These are phyloP conservation scores for Thelonectria rubi DNA, from an alignment of 2,329 filamentous ascomycete genomes.

Conservation along the genomic window DNA sequence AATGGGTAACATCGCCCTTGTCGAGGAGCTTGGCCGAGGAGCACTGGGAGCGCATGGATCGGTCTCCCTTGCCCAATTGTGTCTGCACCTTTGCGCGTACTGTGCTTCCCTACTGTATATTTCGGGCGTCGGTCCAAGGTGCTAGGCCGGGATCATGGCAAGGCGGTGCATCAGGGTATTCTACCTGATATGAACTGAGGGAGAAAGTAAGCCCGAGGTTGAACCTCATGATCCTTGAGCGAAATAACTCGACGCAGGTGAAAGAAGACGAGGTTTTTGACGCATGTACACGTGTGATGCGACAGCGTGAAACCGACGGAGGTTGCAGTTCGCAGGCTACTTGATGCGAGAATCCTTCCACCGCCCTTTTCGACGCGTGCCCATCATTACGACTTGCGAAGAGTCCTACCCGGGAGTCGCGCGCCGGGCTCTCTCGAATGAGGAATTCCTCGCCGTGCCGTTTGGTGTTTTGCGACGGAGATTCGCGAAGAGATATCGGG, in stretches of 20 bases:
- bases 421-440: conserved; percentile 5
- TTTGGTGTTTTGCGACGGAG: background rate
- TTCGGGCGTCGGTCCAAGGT: conserved; percentile 9
- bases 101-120: conserved; percentile 9
- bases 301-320: conserved; percentile 20
- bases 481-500: conserved; percentile 4
- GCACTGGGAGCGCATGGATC: conserved; percentile 31
- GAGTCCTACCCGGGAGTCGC: conserved; percentile 14
- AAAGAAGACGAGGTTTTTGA: conserved; percentile 6
- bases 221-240: conserved; percentile 24
- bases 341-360: conserved; percentile 4
- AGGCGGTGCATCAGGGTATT: conserved; percentile 15
- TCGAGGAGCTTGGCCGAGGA: conserved; percentile 18
- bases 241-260: background rate
- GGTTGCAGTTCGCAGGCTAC: conserved; percentile 12
- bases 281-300: conserved; percentile 25
- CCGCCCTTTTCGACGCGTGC: background rate
- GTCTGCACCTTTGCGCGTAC: conserved; percentile 12
- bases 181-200: conserved; percentile 13
- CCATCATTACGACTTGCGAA: background rate
- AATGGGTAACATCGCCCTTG: conserved; percentile 30
- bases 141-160: conserved; percentile 16
- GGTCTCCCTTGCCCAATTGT: too few relatives aligned
- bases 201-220: conserved; percentile 21
- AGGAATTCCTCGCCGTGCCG: background rate